Percentiles rank a stretch among this genome's conserved stretches.
Conservation (phyloP, 768 basidiomycete species). For the Hortiboletus flavorubellus region DNA sequence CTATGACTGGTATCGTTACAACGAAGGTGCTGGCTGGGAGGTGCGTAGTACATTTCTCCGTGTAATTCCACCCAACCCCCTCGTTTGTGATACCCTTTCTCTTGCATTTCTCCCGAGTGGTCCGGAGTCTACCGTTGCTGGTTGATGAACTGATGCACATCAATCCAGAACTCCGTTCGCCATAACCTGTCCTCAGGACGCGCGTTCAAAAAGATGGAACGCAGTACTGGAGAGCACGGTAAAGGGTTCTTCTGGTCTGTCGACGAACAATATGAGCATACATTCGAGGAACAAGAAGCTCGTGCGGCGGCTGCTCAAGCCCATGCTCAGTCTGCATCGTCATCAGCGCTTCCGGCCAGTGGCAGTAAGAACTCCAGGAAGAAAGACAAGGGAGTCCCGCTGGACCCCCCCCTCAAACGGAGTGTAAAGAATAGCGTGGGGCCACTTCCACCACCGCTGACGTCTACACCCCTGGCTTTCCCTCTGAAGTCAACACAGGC, state of each 20-base stretch:
- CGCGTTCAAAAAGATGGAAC: slow-evolving; percentile 88
- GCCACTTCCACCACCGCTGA: slow-evolving; percentile 65
- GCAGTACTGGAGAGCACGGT: slow-evolving; percentile 78
- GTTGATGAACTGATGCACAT: slow-evolving; percentile 10
- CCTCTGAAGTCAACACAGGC: slow-evolving; percentile 33
- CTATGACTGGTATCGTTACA: slow-evolving; percentile 88
- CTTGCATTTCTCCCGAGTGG: neutral
- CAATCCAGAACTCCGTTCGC: slow-evolving; percentile 80
- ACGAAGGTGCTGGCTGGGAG: slow-evolving; percentile 87
- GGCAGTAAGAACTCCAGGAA: slow-evolving; percentile 38
- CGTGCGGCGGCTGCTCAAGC: slow-evolving; percentile 38
- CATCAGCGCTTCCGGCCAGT: slow-evolving; percentile 17
- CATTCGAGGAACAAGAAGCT: slow-evolving; percentile 67
- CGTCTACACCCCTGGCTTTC: slow-evolving; percentile 56
- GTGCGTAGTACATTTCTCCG: slow-evolving; percentile 40
- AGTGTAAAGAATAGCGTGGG: slow-evolving; percentile 62
- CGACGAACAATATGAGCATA: slow-evolving; percentile 67
- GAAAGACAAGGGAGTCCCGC: slow-evolving; percentile 53
- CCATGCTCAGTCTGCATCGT: slow-evolving; percentile 24
- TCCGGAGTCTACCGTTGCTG: slow-evolving; percentile 2
- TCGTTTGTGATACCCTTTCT: neutral
- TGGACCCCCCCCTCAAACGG: slow-evolving; percentile 66
- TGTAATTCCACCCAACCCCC: neutral
- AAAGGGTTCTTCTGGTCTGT: slow-evolving; percentile 95
- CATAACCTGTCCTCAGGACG: slow-evolving; percentile 92